Evolutionary conservation across 768 basidiomycete genomes (phyloP), one percentile per base, ranked within the genome.

Genomic region (Lactarius akahatsu): DNA sequence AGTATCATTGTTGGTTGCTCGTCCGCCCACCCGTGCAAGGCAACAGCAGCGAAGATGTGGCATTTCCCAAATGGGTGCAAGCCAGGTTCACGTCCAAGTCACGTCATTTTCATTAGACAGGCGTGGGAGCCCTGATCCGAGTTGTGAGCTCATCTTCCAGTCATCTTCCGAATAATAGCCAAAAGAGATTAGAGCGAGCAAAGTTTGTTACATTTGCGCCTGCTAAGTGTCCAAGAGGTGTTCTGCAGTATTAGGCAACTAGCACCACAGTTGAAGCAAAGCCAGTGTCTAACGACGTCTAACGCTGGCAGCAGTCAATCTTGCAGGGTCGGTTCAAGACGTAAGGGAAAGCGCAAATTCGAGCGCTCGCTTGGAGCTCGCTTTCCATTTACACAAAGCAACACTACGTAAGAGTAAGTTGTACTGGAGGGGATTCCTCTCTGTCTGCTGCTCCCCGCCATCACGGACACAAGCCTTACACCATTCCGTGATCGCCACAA

Each of bases 331-430:
- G 18, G 8, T 47, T 34, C 30, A 57, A 52, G 61, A 18, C 11
- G 45, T 32, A 20, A 50, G 47, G 6, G 7, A 64, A n/a, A 52
- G 23, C 23, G 52, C 50, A 50, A 32, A 34, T 5, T 52, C 58
- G 43, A 58, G 65, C 65, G 65, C 65, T 32, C 56, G 34, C 2
- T 30, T 34, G 23, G 65, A 58, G n/a, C 15, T 26, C 65, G 65
- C 45, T 20, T 28, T n/a, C 32, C 32, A 32, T 32, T 32, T 32
- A 11, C 45, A 47, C 45, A 45, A 45, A n/a, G 7, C 20, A 45
- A 47, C 45, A 50, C n/a, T 50, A 50, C 47, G 47, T 50, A 50
- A 50, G 4, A 50, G 47, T 23, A 47, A n/a, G 4, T 10, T 9
- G 20, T 7, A n/a, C 11, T 38, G 36, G 0, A 2, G 10, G 3